Evolutionary conservation across 2,329 filamentous ascomycete species (phyloP).

Genomic region (Colletotrichum zoysiae): DNA sequence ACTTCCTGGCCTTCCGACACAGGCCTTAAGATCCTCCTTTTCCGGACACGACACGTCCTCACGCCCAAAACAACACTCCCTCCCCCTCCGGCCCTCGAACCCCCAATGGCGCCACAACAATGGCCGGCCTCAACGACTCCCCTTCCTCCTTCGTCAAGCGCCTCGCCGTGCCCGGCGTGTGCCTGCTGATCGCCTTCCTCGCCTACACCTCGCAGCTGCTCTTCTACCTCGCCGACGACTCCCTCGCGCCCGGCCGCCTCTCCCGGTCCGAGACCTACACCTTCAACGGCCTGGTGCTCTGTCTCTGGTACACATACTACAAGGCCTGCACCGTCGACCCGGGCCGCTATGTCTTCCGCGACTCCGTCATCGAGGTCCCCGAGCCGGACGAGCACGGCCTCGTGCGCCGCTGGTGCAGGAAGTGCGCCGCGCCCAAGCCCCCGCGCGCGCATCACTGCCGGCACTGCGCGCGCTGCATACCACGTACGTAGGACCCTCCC

Average conservation of each 20-base stretch:
- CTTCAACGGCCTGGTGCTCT: slow-evolving; percentile 75
- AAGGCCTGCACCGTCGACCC: slow-evolving; percentile 69
- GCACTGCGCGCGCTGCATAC: slow-evolving; percentile 79
- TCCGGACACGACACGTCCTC: background rate
- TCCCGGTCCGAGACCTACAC: slow-evolving; percentile 66
- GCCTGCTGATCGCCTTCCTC: slow-evolving; percentile 75
- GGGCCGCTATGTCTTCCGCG: slow-evolving; percentile 64
- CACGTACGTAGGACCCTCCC: slow-evolving; percentile 54
- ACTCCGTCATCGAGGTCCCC: slow-evolving; percentile 50
- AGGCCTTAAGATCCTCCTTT: background rate
- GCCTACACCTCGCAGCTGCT: slow-evolving; percentile 80
- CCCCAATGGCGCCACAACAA: slow-evolving; percentile 45
- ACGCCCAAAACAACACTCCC: background rate
- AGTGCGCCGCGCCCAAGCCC: slow-evolving; percentile 81
- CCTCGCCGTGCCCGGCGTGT: slow-evolving; percentile 78
- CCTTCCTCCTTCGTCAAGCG: slow-evolving; percentile 58
- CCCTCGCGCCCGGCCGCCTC: slow-evolving; percentile 71
- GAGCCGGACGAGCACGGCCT: slow-evolving; percentile 47
- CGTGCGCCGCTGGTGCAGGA: slow-evolving; percentile 75
- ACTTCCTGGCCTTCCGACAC: background rate
- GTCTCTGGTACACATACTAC: slow-evolving; percentile 79
- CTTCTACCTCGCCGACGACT: slow-evolving; percentile 69
- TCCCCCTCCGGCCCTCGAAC: background rate
- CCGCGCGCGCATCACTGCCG: slow-evolving; percentile 86
- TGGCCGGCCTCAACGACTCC: slow-evolving; percentile 57